A percentile compares a stretch with the other conserved stretches of the same genome.
Evolutionary conservation across 495 filamentous ascomycete genomes (phyloP).

Genomic region (Filosporella fistucella): DNA sequence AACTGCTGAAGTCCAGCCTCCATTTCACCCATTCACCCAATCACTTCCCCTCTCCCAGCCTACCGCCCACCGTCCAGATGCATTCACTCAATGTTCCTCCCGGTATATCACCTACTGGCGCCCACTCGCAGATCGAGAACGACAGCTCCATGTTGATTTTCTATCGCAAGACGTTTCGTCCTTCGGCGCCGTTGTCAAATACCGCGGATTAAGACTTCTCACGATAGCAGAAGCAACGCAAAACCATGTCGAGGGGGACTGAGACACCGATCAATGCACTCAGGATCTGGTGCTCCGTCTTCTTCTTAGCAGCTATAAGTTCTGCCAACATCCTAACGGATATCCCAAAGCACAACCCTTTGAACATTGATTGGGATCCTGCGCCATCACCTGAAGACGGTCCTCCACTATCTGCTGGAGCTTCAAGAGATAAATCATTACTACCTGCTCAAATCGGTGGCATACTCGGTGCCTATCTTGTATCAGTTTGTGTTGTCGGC

Average conservation of each 20-base stretch:
- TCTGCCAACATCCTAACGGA: constrained; percentile 16
- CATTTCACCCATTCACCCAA: not conserved
- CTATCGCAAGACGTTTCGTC: constrained; percentile 23
- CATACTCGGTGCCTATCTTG: constrained; percentile 74
- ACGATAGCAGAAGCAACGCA: not conserved
- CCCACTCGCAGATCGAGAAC: constrained; percentile 1
- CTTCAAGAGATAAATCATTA: constrained; percentile 51
- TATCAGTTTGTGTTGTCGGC: constrained; percentile 65
- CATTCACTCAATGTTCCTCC: not conserved
- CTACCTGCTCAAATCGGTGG: constrained; percentile 73
- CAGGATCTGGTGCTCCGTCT: constrained; percentile 5
- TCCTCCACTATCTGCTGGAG: constrained; percentile 47
- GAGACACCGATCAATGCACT: constrained; percentile 10
- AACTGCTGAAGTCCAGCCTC: not conserved
- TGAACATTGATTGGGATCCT: constrained; percentile 50
- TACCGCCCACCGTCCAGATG: not conserved
- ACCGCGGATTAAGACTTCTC: constrained; percentile 1
- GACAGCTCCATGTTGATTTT: constrained; percentile 13
- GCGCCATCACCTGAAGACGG: constrained; percentile 55
- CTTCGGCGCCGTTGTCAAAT: constrained; percentile 2
- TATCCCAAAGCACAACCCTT: constrained; percentile 19
- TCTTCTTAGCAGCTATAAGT: constrained; percentile 8
- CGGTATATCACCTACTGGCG: constrained; percentile 20
- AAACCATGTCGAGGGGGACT: constrained; percentile 16
- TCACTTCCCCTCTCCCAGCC: not conserved